Base-by-base conservation (phyloP, 164 flowering plant genomes). In the Pachysandra terminalis region DNA sequence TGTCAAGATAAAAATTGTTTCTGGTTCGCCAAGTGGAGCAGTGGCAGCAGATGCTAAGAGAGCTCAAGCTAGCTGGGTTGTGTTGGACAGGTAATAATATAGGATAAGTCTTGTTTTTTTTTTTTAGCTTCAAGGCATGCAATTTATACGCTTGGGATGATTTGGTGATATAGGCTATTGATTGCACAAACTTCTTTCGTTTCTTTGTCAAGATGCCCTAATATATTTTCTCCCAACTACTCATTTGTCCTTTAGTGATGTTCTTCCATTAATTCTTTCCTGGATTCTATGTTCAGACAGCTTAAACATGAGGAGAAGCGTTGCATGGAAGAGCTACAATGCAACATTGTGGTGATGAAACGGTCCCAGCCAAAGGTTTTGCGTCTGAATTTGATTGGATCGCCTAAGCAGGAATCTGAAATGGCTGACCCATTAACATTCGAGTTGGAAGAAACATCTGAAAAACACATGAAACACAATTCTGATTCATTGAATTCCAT, bases 41-140 rank as follows among this genome's bases (percentile, higher is more conserved):
- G 98, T 95, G n/a, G 89, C 97, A 74, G 88, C 86, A 19, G 98
- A 91, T 75, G 85, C 91, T 3, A 95, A 87, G 78, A 84, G 64
- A 77, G 80, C 79, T 63, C 86, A 88, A 74, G 96, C 96, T 40
- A 84, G 64, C 70, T 95, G 98, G 98, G 98, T 95, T 63, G 88
- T 95, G 58, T 70, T 95, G 72, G 98, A 95, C 88, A 92, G 85
- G 98, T 95, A 91, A 84, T 59, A n/a, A 17, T 23, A 21, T 15
- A 27, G 55, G 57, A 57, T 55, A 28, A 45, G 10, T 10, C 51
- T 15, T 45, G 1, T 5, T 45, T 45, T 45, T 45, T 45, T 5
- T 15, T 45, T 45, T 15, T 45, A 45, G 37, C 37, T 32, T 32
- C 37, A 32, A 45, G 14, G 51, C 51, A 45, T 45, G 6, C 51